phyloP scores from a whole-genome alignment of 805 yeast species.

The Metschnikowia orientalis region DNA sequence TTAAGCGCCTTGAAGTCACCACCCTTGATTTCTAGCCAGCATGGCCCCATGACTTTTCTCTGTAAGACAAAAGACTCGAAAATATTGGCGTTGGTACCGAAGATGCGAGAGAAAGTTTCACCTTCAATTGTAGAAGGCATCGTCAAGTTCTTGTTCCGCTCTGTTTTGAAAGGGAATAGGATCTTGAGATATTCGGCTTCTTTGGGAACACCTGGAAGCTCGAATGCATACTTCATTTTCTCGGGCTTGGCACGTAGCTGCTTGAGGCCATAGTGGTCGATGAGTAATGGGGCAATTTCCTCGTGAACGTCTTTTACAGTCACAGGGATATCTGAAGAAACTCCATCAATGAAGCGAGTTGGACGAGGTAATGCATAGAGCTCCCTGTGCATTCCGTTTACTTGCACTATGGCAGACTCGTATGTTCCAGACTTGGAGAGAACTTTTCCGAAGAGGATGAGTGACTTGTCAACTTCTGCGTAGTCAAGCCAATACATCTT shows the following conservation, averaged over 20 bases:
- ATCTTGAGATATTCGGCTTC: slow-evolving; percentile 79
- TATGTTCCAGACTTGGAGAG: slow-evolving; percentile 52
- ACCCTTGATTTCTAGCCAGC: slow-evolving; percentile 79
- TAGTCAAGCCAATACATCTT: slow-evolving; percentile 90
- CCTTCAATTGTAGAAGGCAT: slow-evolving; percentile 67
- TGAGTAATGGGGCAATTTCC: slow-evolving; percentile 65
- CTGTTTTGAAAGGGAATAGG: slow-evolving; percentile 67
- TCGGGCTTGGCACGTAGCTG: slow-evolving; percentile 68
- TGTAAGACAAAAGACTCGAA: slow-evolving; percentile 85
- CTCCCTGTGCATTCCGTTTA: slow-evolving; percentile 65
- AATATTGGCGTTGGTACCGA: slow-evolving; percentile 68
- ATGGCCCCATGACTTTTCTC: slow-evolving; percentile 91
- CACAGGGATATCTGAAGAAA: slow-evolving; percentile 35
- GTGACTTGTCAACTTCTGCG: slow-evolving; percentile 64
- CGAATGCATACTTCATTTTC: slow-evolving; percentile 82
- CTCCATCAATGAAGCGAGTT: slow-evolving; percentile 38
- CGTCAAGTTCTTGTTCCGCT: slow-evolving; percentile 43
- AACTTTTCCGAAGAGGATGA: slow-evolving; percentile 79
- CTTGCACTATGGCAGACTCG: slow-evolving; percentile 73
- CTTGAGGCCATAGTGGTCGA: slow-evolving; percentile 58
- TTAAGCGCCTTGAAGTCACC: slow-evolving; percentile 56
- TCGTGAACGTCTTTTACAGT: slow-evolving; percentile 66
- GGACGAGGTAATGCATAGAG: slow-evolving; percentile 73
- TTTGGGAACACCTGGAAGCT: slow-evolving; percentile 70
- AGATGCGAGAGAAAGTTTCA: slow-evolving; percentile 69